phyloP scores from a whole-genome alignment of 345 rosid species.

The Gossypium australe region DNA sequence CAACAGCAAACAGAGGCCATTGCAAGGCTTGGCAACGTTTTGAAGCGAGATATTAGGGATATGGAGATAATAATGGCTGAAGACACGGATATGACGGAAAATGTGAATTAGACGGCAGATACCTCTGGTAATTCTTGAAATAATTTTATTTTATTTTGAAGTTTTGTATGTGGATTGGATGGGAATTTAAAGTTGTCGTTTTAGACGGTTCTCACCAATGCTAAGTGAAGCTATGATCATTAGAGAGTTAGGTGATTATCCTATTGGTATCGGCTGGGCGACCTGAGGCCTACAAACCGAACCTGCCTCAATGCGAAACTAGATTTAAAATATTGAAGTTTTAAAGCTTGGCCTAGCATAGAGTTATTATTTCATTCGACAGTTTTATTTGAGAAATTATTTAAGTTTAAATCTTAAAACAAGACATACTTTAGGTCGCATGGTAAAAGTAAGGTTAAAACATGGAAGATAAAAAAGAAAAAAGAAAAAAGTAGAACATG shows the following conservation, averaged over 20 bases:
- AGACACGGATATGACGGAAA: constrained; percentile 46
- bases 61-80: constrained; percentile 86
- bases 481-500: no score
- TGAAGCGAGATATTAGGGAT: constrained; percentile 45
- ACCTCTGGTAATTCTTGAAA: background rate
- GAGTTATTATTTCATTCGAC: background rate
- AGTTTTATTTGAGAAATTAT: background rate
- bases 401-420: background rate
- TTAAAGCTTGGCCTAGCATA: background rate
- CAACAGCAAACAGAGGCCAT: constrained; percentile 93
- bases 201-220: background rate
- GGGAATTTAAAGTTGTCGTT: background rate
- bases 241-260: background rate
- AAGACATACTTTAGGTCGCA: background rate
- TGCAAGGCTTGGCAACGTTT: constrained; percentile 52
- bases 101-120: constrained; percentile 23
- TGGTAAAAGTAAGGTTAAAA: no score
- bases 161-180: constrained; percentile 8
- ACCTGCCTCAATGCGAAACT: background rate
- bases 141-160: background rate
- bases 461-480: no score
- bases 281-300: background rate
- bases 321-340: background rate
- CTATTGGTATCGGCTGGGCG: background rate
- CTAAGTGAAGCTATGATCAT: background rate